Conservation (phyloP, 257 asterid genomes). For the Avicennia marina region DNA sequence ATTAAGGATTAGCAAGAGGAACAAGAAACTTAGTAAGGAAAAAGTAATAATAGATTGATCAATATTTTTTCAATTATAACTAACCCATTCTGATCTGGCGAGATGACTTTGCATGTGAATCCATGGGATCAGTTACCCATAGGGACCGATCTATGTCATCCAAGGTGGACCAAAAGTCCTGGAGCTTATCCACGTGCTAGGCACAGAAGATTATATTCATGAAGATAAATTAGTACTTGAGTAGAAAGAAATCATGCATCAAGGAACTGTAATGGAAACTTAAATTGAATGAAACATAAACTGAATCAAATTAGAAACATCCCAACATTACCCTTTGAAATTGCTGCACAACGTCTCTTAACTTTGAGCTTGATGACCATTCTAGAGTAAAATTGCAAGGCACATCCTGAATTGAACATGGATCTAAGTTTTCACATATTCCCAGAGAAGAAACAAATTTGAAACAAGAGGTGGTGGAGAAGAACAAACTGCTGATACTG, state of each 20-base stretch:
- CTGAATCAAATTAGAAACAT: slow-evolving; percentile 3
- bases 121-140: slow-evolving; percentile 46
- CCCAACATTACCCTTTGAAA: slow-evolving; percentile 46
- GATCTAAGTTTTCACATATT: slow-evolving; percentile 6
- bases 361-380: slow-evolving; percentile 55
- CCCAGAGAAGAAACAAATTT: neutral
- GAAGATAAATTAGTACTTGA: neutral
- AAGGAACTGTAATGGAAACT: neutral
- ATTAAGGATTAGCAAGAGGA: slow-evolving; percentile 9
- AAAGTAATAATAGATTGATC: neutral
- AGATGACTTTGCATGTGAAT: slow-evolving; percentile 41
- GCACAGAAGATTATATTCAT: neutral
- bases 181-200: slow-evolving; percentile 70
- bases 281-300: neutral
- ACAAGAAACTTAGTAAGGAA: neutral
- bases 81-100: slow-evolving; percentile 68
- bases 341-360: slow-evolving; percentile 55
- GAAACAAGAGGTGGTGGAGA: slow-evolving; percentile 15
- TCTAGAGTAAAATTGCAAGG: slow-evolving; percentile 47
- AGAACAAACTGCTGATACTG: slow-evolving; percentile 54
- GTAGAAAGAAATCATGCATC: slow-evolving; percentile 13
- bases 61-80: neutral
- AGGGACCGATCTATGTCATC: slow-evolving; percentile 61
- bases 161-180: slow-evolving; percentile 60
- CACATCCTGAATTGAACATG: slow-evolving; percentile 43